Percentiles rank a stretch among this genome's conserved stretches.
phyloP scores from a whole-genome alignment of 768 basidiomycete genomes.

The Paxillus ammoniavirescens region DNA sequence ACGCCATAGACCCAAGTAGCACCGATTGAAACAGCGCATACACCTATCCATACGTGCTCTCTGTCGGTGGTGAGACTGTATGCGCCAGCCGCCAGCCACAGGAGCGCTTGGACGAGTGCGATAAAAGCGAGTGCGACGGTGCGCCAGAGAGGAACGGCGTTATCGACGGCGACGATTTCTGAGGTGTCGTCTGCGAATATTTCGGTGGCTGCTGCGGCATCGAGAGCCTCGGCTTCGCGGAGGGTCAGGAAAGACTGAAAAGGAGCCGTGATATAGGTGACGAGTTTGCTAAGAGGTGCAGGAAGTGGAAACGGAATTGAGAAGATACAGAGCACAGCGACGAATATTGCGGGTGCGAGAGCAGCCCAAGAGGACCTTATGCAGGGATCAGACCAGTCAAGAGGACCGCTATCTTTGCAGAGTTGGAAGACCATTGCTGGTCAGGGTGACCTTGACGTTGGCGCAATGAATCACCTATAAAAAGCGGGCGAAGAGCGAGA shows the following conservation, averaged over 20 bases:
- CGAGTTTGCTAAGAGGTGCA: constrained; percentile 15
- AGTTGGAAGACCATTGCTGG: background rate
- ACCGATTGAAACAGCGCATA: constrained; percentile 48
- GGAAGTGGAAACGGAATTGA: constrained; percentile 31
- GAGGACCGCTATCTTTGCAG: constrained; percentile 13
- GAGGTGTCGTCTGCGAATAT: background rate
- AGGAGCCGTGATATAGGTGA: constrained; percentile 15
- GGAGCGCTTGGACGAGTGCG: constrained; percentile 54
- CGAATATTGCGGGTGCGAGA: constrained; percentile 45
- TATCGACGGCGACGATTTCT: background rate
- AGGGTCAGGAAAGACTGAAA: constrained; percentile 48
- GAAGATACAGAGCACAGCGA: constrained; percentile 41
- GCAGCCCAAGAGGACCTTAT: constrained; percentile 53
- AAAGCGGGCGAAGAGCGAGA: background rate
- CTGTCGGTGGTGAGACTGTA: constrained; percentile 47
- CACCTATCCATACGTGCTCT: constrained; percentile 30
- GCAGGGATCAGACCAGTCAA: constrained; percentile 47
- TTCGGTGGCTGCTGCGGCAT: constrained; percentile 12
- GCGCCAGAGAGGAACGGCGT: constrained; percentile 54
- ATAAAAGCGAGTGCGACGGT: constrained; percentile 54
- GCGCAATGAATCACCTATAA: too few species aligned
- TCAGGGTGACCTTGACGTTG: background rate
- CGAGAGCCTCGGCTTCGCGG: constrained; percentile 54
- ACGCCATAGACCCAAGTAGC: constrained; percentile 67
- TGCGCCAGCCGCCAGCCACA: constrained; percentile 60